Evolutionary conservation across 208 protist species (phyloP), one percentile per base, ranked within the genome.

Genomic region (Borovskyia barvae): DNA sequence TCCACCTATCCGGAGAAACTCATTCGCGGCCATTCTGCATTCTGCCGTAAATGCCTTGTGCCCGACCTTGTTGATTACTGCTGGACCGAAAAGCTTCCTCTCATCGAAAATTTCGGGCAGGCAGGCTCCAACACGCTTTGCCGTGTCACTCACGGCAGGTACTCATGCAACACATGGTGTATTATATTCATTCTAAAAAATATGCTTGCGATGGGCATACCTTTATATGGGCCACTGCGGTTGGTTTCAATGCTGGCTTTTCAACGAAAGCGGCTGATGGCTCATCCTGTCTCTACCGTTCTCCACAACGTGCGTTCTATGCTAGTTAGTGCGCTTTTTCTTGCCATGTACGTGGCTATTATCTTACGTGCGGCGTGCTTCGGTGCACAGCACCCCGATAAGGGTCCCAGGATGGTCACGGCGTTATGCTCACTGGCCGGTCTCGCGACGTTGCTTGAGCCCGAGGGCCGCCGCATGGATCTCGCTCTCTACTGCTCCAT

Each of bases 401-500:
- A 71, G 43, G 69, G 78, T 43, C 80, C 76, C 17, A 49, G 80
- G 39, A 64, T 56, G 28, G 75, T 78, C 39, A 71, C 81, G 1
- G 48, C 80, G 25, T 41, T 75, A 28, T 80, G 81, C 46, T 83
- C 66, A 33, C 47, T 81, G 25, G 73, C 79, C 15, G 85, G 89
- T 5, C 66, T 93, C 20, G 54, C 82, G 15, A 82, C 83, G 32
- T 64, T 95, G 55, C 66, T 95, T 46, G 85, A 95, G 65, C 85
- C 85, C 8, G 91, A 93, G 56, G 70, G 79, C 5, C 80, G 85
- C 7, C 74, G 89, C 41, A 82, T 87, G 68, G 89, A 95, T 56
- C 77, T 95, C 37, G 85, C 89, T 17, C 37, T 90, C 32, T 95
- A 95, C 66, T 95, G 89, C 61, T 57, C 80, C 43, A 80, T 81